Base-by-base conservation (phyloP, 2,329 filamentous ascomycete species). In the Phyllosticta capitalensis region DNA sequence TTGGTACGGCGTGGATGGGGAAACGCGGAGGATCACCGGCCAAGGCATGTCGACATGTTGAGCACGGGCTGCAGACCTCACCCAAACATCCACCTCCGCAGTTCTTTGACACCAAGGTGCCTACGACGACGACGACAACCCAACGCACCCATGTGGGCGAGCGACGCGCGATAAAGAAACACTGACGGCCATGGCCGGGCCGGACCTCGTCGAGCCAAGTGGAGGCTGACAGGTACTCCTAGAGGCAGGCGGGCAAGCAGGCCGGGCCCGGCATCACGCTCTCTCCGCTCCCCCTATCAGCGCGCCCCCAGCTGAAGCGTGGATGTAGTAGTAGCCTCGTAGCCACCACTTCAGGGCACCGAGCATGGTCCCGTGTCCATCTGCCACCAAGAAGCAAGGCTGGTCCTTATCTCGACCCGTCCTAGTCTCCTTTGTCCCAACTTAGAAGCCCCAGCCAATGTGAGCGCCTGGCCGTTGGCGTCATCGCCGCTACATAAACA, bases 401-500 rank as follows among this genome's bases (percentile, higher is more conserved):
- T 52, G 48, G 20, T n/a, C 52, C 26, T 59, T 59, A 59, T 59
- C 57, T 59, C 22, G 33, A 9, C 49, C 49, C 5, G 30, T 38
- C 30, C 30, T 38, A 51, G 28, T 53, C 51, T n/a, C 56, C 52
- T 59, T 59, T 54, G 57, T 59, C 57, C 57, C 26, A 30, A 59
- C 52, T 26, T 55, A 9, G 52, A 45, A 59, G 52, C 57, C 30
- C n/a, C n/a, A 54, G 28, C 9, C 21, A 45, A 9, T 9, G 10
- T n/a, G 33, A 9, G n/a, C 14, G 51, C 45, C 55, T 52, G 20
- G 49, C 55, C 33, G 55, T 28, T 26, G 30, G 49, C 56, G 56
- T 58, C 56, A 58, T 58, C 56, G 2, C 22, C 10, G 45, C 20
- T 59, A 59, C 57, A 59, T 59, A 59, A 59, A 59, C 57, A 59